Base-by-base conservation (phyloP, 129 eudicot genomes). In the Flaveria trinervia region DNA sequence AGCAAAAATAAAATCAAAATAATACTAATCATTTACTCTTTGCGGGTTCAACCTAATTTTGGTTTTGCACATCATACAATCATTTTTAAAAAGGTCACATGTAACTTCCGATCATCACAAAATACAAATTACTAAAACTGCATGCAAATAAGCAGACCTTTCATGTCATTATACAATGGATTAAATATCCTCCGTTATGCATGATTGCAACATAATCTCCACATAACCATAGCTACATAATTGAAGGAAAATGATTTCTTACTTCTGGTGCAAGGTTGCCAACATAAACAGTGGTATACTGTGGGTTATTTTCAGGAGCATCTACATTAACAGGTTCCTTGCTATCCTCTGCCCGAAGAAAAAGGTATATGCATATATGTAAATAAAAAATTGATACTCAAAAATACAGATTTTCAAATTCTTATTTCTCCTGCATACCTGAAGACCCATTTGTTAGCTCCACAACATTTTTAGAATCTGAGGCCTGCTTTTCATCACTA, bases 191-290 rank as follows among this genome's bases (percentile, higher is more conserved):
- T 30, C 36, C 36, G 36, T 30, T 30, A 30, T 30, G 36, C 36
- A 30, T 30, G 5, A 30, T 30, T 30, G 36, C 36, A 30, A 5
- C 41, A 36, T 36, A 36, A 36, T 36, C 8, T 5, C 41, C 28
- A 26, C 2, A 26, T 15, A 26, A 75, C 39, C 14, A 52, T 67
- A 33, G 44, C 15, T 68, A 77, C 10, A 70, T 60, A 9, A 11
- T 50, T 2, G 0, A 60, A 26, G 44, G 33, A 33, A 30, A 44
- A 55, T 15, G 15, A 45, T 41, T 11, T 48, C 92, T 82, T 84
- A 85, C 99, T 93, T 94, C 99, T 39, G 96, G 96, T 62, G 99
- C 89, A 83, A 94, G 96, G 86, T 91, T 91, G 77, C 99, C 97
- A 23, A 91, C 97, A 73, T 91, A 94, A 25, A 94, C 97, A 73